These are phyloP conservation scores for Phytophthora fragariae DNA, from an alignment of 352 stramenopile genomes.

Conservation along the genomic window DNA sequence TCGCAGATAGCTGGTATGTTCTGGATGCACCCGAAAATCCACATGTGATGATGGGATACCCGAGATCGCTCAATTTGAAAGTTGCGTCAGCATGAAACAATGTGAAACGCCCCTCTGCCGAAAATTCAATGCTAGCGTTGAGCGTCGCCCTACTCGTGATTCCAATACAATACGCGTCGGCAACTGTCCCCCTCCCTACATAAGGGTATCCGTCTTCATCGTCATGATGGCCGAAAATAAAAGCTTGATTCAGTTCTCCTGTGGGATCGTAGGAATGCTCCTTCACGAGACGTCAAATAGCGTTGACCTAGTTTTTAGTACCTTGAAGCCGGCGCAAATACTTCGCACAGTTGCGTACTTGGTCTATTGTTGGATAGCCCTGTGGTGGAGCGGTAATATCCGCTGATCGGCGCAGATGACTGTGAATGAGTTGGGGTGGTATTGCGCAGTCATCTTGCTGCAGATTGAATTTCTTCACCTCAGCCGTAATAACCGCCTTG, in stretches of 20 bases:
- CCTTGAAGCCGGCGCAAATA: not conserved
- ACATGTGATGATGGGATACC: slow-evolving; percentile 2
- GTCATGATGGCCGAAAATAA: not conserved
- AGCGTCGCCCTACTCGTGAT: not conserved
- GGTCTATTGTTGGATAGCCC: not conserved
- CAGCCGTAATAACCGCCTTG: not conserved
- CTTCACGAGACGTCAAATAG: not conserved
- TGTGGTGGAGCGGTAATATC: not conserved
- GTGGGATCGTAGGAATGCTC: not conserved
- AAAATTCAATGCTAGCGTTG: not conserved
- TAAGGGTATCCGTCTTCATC: not conserved
- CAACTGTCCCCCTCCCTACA: not conserved
- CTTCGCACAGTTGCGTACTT: not conserved
- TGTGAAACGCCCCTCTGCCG: not conserved
- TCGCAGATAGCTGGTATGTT: not conserved
- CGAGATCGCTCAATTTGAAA: slow-evolving; percentile 16
- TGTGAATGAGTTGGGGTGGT: not conserved
- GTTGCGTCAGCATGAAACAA: not conserved
- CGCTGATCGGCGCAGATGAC: not conserved
- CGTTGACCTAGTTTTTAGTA: not conserved
- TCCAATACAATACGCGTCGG: not conserved
- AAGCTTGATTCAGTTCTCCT: not conserved
- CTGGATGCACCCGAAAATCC: not conserved
- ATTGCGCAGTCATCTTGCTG: not conserved
- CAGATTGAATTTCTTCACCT: not conserved